Evolutionary conservation across 1,284 basidiomycete genomes (phyloP), one percentile per base, ranked within the genome.

Genomic region (Xerocomus subilludens): DNA sequence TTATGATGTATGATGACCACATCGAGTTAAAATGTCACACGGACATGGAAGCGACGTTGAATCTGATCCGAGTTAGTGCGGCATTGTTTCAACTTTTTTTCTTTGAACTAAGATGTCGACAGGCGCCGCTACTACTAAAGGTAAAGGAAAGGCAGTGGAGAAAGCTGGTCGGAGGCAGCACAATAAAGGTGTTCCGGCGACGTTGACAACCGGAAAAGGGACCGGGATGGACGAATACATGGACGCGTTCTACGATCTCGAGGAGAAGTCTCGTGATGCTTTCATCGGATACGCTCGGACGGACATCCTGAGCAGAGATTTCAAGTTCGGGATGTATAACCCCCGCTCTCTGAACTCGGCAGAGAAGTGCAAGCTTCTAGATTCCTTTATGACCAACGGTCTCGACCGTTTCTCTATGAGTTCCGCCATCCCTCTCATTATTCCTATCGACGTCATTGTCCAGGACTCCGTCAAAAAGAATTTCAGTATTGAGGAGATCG

Each of bases 301-400:
- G 1, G 67, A 72, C 27, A 64, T 72, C 33, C 25, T 59, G 3
- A 4, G 8, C 4, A 7, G 62, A 8, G 64, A 59, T 1, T 27
- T 72, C 10, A 14, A 18, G 16, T 72, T 72, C 30, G 71, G 71
- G 5, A 27, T 1, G 1, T 72, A 69, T 47, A 72, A 72, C 47
- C 20, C 5, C 3, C 33, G 71, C 1, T 6, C 11, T 10, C 25
- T 72, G 20, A 68, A 60, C 53, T 20, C 27, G 0, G 3, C 2
- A 14, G 55, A 72, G 13, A 51, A 38, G 25, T 14, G 30, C 7
- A 56, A 32, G 1, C n/a, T 72, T 2, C 20, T 72, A 1, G 66
- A 67, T 1, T 72, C 71, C 5, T 72, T 72, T 45, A 35, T 38
- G 2, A 33, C 36, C 6, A 67, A 72, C 49, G 66, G 71, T 21